Base-by-base conservation (phyloP, 31 red algal species). In the Endocladia muricata region DNA sequence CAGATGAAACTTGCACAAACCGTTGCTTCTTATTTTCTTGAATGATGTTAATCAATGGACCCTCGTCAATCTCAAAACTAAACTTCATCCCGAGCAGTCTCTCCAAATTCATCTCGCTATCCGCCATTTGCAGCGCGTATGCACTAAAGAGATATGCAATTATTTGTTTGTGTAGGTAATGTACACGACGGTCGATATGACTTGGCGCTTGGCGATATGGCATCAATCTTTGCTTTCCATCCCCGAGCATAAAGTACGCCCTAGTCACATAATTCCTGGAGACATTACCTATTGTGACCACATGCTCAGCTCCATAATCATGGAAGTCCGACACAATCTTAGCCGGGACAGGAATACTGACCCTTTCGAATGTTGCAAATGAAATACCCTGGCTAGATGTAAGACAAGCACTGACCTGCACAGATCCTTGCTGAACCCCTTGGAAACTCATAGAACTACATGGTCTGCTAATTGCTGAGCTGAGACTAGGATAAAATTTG, bases 271-370 rank as follows among this genome's bases (percentile, higher is more conserved):
- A 58, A 4, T 6, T 58, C 0, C 55, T 28, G 6, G 6, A 28
- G 55, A 28, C 55, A 28, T 28, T 28, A 58, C 32, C 13, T 28
- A 58, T 4, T 0, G 4, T 58, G 55, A 58, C 0, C 25, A 5
- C 6, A 28, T 58, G 55, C 55, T 58, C 55, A 28, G 55, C 55
- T 4, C 55, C 55, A 13, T 58, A 58, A 6, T 58, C 55, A 58
- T 58, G 55, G 30, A 58, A 58, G 30, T 58, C 55, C 55, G 55
- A 58, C 25, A 58, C 55, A 58, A 58, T 58, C 55, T 58, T 28
- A 28, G 6, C 4, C n/a, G n/a, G n/a, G n/a, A n/a, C n/a, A n/a
- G n/a, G n/a, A n/a, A n/a, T n/a, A n/a, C n/a, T n/a, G n/a, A n/a
- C n/a, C n/a, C n/a, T n/a, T n/a, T n/a, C n/a, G n/a, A n/a, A n/a